These are phyloP conservation scores for Podospora australis DNA, from an alignment of 495 filamentous ascomycete genomes.

Conservation along the genomic window DNA sequence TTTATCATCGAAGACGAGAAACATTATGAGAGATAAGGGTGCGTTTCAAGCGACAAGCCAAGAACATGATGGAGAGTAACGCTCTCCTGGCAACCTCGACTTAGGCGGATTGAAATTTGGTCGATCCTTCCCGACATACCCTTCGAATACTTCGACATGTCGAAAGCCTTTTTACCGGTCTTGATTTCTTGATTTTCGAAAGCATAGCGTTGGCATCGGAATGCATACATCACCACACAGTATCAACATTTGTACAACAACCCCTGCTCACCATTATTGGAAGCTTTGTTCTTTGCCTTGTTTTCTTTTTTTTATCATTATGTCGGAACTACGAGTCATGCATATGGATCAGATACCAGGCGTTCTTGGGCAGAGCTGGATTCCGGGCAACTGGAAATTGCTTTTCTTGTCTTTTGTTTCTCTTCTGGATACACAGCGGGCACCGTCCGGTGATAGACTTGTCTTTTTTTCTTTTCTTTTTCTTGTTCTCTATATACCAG, in stretches of 20 bases:
- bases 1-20: conserved; percentile 26
- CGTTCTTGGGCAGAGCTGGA: conserved; percentile 18
- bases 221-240: too few relatives aligned
- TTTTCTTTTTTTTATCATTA: conserved; percentile 5
- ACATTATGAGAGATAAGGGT: neutral
- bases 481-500: conserved; percentile 2
- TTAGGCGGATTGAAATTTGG: too few relatives aligned
- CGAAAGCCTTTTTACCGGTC: too few relatives aligned
- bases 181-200: too few relatives aligned
- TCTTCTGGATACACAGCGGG: neutral
- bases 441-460: neutral
- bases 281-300: conserved; percentile 2
- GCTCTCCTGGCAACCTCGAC: too few relatives aligned
- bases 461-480: conserved; percentile 4
- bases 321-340: conserved; percentile 15
- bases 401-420: conserved; percentile 5
- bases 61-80: too few relatives aligned
- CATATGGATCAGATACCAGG: conserved; percentile 29
- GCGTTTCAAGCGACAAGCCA: too few relatives aligned
- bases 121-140: too few relatives aligned
- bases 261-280: conserved; percentile 1
- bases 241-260: conserved; percentile 16
- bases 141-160: neutral
- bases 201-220: conserved; percentile 21
- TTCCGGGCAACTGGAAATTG: conserved; percentile 21